These are phyloP conservation scores for Tilletia caries DNA, from an alignment of 1,284 basidiomycete genomes.

Conservation along the genomic window DNA sequence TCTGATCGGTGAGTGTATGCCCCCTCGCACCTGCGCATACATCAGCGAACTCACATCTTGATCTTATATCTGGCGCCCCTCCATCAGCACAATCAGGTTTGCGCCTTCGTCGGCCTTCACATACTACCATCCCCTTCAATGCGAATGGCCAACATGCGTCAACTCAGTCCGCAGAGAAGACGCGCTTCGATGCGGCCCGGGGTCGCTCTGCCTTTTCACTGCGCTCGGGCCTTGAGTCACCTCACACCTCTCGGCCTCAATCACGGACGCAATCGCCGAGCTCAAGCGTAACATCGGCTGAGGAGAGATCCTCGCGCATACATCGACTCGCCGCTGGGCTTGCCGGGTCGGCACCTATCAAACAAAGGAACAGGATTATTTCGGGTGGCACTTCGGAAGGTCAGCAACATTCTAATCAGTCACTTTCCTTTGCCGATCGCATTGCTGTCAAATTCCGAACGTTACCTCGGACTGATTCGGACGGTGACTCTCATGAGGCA, in stretches of 20 bases:
- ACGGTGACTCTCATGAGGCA: background rate
- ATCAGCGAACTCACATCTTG: background rate
- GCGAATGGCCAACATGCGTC: no score
- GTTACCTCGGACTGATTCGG: background rate
- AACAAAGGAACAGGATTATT: background rate
- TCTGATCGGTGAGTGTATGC: constrained; percentile 1
- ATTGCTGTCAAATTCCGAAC: constrained; percentile 4
- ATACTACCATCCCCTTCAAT: no score
- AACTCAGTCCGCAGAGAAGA: background rate
- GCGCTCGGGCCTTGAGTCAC: background rate
- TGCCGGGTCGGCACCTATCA: background rate
- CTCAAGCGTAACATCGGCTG: background rate
- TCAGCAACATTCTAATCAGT: background rate
- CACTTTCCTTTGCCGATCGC: background rate
- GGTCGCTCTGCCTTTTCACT: background rate
- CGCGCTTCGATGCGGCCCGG: background rate
- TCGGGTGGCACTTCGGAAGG: background rate
- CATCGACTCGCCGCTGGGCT: background rate
- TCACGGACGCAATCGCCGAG: constrained; percentile 1
- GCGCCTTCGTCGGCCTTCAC: no score
- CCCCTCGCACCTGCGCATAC: no score
- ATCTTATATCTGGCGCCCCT: no score
- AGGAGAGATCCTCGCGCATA: background rate
- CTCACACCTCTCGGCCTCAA: background rate
- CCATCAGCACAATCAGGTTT: background rate